Evolutionary conservation across 2,329 filamentous ascomycete genomes (phyloP).

Genomic region (Sordariomycetes sp.): DNA sequence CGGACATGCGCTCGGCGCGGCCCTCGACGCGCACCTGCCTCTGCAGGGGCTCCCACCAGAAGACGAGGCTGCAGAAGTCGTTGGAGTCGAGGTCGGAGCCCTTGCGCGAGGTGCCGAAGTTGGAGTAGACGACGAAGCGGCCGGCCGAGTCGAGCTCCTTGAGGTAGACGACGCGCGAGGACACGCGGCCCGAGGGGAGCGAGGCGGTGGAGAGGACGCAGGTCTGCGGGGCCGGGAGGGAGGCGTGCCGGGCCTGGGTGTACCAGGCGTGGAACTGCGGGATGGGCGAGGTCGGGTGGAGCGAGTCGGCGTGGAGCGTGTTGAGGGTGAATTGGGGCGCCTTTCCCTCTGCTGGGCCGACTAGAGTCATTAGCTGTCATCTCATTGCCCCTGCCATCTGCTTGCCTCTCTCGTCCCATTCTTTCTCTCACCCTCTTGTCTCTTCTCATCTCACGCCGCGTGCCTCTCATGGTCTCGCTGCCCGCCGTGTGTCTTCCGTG

Average conservation of each 20-base stretch:
- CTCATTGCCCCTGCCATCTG: not conserved
- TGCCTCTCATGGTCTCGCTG: not conserved
- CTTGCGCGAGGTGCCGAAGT: constrained; percentile 71
- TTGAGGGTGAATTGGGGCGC: constrained; percentile 66
- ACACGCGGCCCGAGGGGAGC: constrained; percentile 75
- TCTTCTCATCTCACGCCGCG: not conserved
- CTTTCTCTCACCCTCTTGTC: not conserved
- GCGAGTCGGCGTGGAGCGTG: constrained; percentile 48
- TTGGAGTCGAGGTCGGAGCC: constrained; percentile 62
- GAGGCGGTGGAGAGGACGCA: constrained; percentile 77
- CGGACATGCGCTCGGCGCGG: constrained; percentile 49
- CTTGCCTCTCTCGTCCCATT: not conserved
- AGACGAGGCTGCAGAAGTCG: constrained; percentile 70
- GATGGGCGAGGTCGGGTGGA: constrained; percentile 54
- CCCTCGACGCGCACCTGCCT: constrained; percentile 89
- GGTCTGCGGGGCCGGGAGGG: constrained; percentile 71
- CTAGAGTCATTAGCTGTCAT: constrained; percentile 17
- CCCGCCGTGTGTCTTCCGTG: not conserved
- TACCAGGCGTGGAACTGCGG: constrained; percentile 90
- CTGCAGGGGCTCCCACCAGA: constrained; percentile 82
- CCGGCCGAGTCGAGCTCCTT: constrained; percentile 72
- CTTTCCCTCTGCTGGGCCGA: constrained; percentile 57
- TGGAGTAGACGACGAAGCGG: constrained; percentile 89
- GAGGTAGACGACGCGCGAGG: constrained; percentile 79
- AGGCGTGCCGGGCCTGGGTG: constrained; percentile 48